These are phyloP conservation scores for Sporobolus alterniflorus DNA, from an alignment of 202 grass and related monocot species.

Conservation along the genomic window DNA sequence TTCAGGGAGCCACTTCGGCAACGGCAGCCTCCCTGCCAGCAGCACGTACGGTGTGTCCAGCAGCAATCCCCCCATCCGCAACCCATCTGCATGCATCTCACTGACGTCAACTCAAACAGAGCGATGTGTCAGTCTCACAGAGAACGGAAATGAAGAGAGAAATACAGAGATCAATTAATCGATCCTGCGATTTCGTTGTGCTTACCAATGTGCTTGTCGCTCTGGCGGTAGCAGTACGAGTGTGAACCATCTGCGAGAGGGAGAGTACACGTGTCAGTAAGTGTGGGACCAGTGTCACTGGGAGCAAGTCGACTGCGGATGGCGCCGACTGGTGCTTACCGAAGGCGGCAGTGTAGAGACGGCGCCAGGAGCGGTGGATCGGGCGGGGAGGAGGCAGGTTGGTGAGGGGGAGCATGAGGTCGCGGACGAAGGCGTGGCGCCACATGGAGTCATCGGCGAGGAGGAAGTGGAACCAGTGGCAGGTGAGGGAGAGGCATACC, in stretches of 20 bases:
- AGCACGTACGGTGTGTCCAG: conserved; percentile 61
- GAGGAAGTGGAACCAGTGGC: conserved; percentile 76
- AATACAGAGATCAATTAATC: not conserved
- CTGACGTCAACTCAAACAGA: conserved; percentile 13
- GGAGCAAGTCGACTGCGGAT: not conserved
- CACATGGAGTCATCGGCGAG: conserved; percentile 81
- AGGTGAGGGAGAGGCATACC: conserved; percentile 54
- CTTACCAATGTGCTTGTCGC: conserved; percentile 78
- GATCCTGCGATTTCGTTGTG: not conserved
- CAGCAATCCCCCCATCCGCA: conserved; percentile 78
- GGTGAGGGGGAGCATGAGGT: conserved; percentile 49
- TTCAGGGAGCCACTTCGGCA: conserved; percentile 48
- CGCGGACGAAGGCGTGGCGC: conserved; percentile 82
- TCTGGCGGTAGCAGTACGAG: conserved; percentile 61
- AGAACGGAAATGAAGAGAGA: not conserved
- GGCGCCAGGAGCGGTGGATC: conserved; percentile 66
- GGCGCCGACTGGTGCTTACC: conserved; percentile 30
- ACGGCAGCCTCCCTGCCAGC: conserved; percentile 60
- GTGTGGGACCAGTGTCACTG: conserved; percentile 12
- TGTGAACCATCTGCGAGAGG: conserved; percentile 65
- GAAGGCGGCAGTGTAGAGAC: conserved; percentile 74
- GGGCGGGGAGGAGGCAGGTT: conserved; percentile 33
- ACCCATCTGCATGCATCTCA: conserved; percentile 54
- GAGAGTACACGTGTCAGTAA: conserved; percentile 35
- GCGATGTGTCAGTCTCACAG: not conserved